These are phyloP conservation scores for Gossypium lobatum DNA, from an alignment of 441 rosid species.

Conservation along the genomic window DNA sequence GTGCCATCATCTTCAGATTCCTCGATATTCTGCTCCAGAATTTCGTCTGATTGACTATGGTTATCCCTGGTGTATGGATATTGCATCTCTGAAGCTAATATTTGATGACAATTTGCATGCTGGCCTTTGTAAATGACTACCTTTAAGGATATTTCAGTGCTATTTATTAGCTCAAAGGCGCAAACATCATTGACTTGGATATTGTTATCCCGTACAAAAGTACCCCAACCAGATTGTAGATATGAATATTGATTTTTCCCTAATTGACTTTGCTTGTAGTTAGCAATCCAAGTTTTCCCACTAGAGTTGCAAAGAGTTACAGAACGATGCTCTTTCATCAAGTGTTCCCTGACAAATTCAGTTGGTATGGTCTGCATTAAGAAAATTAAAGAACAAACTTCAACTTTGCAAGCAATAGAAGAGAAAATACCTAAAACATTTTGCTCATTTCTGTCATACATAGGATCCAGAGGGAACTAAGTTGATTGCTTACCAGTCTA, in stretches of 20 bases:
- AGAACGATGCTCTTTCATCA: not conserved
- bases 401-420: not conserved
- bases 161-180: slow-evolving; percentile 9
- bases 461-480: not conserved
- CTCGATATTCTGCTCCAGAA: not conserved
- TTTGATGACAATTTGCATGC: not conserved
- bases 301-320: not conserved
- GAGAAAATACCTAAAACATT: not conserved
- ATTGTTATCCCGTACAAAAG: slow-evolving; percentile 2
- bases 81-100: not conserved
- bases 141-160: not conserved
- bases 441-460: not conserved
- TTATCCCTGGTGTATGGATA: not conserved
- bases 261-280: too few species aligned
- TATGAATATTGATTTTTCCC: not conserved
- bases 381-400: not conserved
- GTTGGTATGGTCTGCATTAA: not conserved
- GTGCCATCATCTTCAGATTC: slow-evolving; percentile 5
- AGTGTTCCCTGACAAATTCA: slow-evolving; percentile 7
- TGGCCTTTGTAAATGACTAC: not conserved
- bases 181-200: slow-evolving; percentile 13
- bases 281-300: slow-evolving; percentile 8
- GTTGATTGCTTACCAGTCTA: slow-evolving; percentile 19
- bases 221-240: not conserved
- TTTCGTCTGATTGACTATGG: not conserved